Evolutionary conservation across 2,329 filamentous ascomycete species (phyloP).

Genomic region (Paraphaeosphaeria minitans): DNA sequence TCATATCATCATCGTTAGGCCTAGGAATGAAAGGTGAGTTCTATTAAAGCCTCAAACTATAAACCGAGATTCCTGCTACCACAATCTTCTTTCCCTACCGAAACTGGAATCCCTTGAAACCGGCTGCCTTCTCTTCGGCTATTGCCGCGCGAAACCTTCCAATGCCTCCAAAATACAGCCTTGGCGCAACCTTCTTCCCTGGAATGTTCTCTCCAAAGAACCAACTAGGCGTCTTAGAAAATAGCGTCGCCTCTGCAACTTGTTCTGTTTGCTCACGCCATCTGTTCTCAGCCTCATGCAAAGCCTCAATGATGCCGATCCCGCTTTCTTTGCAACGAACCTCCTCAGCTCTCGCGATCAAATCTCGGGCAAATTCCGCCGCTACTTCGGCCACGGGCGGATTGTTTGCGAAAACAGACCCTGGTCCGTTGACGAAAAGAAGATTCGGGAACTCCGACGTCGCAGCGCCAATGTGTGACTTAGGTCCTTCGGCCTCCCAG

Average conservation of each 20-base stretch:
- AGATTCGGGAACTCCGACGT: constrained; percentile 1
- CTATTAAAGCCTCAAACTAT: too few species aligned
- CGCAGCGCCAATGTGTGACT: neutral
- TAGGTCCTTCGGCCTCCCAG: constrained; percentile 4
- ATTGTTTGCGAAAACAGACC: constrained; percentile 3
- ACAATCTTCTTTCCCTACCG: neutral
- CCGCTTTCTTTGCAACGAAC: neutral
- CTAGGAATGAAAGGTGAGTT: too few species aligned
- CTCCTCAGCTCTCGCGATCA: neutral
- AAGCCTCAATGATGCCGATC: neutral
- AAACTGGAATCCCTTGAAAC: neutral
- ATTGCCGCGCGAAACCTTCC: constrained; percentile 1
- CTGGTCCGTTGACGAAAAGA: neutral
- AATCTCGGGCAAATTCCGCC: neutral
- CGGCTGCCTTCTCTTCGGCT: neutral
- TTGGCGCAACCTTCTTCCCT: constrained; percentile 5
- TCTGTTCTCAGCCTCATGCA: neutral
- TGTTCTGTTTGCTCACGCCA: neutral
- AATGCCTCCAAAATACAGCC: constrained; percentile 2
- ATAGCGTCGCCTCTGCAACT: neutral
- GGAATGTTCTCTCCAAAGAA: constrained; percentile 4
- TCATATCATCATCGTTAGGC: too few species aligned
- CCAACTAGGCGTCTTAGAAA: constrained; percentile 2
- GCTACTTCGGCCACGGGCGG: neutral
- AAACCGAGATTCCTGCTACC: neutral